A percentile compares a stretch with the other conserved stretches of the same genome.
Conservation (phyloP, 345 rosid genomes). For the Jatropha curcas region DNA sequence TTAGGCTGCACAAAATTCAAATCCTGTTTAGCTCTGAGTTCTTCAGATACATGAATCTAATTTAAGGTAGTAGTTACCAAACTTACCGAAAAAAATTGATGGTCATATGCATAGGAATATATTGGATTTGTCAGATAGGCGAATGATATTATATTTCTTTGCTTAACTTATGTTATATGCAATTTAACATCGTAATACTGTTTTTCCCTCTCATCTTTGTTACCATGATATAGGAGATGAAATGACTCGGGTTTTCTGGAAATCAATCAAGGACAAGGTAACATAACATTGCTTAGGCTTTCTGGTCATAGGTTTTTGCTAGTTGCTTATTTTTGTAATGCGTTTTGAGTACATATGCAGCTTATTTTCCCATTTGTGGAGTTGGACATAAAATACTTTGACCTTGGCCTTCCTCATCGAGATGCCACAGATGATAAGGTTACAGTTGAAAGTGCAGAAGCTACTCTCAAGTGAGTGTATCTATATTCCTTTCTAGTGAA, state of each 20-base stretch:
- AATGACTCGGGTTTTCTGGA: conserved; percentile 95
- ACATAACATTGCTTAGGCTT: not conserved
- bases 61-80: not conserved
- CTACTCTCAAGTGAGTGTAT: conserved; percentile 23
- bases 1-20: not conserved
- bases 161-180: not conserved
- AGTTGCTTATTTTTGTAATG: not conserved
- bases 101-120: not conserved
- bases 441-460: conserved; percentile 27
- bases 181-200: not conserved
- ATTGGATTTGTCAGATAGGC: not conserved
- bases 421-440: conserved; percentile 30
- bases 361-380: conserved; percentile 28
- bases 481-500: not conserved
- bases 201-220: conserved; percentile 15
- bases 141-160: not conserved
- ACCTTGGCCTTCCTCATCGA: conserved; percentile 26
- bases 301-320: not conserved
- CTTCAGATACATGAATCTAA: not conserved
- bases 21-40: not conserved
- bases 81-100: not conserved
- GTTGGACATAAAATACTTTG: conserved; percentile 25
- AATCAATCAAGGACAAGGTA: conserved; percentile 96
- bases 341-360: not conserved
- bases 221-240: conserved; percentile 72